Base-by-base conservation (phyloP, 805 yeast genomes). In the Zygoascus flipseniorum region DNA sequence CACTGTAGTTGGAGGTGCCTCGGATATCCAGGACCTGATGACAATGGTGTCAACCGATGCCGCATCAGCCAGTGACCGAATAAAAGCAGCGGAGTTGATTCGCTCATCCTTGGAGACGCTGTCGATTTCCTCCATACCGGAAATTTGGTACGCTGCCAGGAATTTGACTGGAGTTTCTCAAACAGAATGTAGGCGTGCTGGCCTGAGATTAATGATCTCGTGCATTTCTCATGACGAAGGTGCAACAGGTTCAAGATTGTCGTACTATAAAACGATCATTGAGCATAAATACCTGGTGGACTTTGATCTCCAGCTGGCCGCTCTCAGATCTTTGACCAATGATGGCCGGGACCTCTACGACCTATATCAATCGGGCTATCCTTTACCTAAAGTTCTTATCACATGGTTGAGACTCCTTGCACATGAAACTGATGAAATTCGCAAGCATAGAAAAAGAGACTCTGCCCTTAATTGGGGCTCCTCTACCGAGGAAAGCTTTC, bases 141-240 rank as follows among this genome's bases (percentile, higher is more conserved):
- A 85, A 56, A 73, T 87, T 1, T 88, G 96, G 96, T 80, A 83
- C 64, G 69, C 81, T 50, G 83, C 85, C 0, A 71, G 78, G 55
- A 79, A 76, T 50, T 67, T 83, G 64, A 73, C 86, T 50, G 70
- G 70, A 6, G 64, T 61, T 32, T 65, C 64, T n/a, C 61, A 60
- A 19, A 53, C 65, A 0, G 71, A 68, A 16, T 65, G 72, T 2
- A 68, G 83, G 28, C 67, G 76, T 32, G 76, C 77, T 0, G 82
- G 83, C 0, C 65, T 86, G 35, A 65, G 72, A 16, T 69, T 89
- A 23, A 65, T 86, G 61, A 62, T 68, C 6, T 72, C 74, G 50
- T 85, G 95, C 65, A 79, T 85, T 8, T 62, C 65, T 19, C 70
- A 75, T 39, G 81, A 80, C 55, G 83, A 80, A 43, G 60, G 70